Evolutionary conservation across 2,329 filamentous ascomycete species (phyloP), one percentile per base, ranked within the genome.

Genomic region (Ophiostoma quercus): DNA sequence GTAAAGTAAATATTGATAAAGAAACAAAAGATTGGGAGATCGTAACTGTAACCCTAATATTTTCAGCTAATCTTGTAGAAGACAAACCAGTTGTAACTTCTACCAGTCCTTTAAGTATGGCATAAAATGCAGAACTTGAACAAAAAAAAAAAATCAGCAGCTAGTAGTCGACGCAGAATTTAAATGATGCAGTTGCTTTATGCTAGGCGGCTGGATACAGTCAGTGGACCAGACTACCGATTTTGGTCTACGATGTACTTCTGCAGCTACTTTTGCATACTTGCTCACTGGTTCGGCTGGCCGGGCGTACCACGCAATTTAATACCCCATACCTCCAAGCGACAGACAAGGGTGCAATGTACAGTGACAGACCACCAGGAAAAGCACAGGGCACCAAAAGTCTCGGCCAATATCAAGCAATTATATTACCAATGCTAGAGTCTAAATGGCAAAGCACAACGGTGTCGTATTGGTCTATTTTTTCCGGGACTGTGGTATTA

Each of bases 301-400:
- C 51, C 22, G 51, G 47, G n/a, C 11, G n/a, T 57, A 25, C 2
- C 51, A 57, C 9, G 47, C 12, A 41, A 47, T 47, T 47, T 19
- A 47, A 16, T 57, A 57, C 51, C 51, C 51, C 51, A 57, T 57
- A 57, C n/a, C 51, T 54, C 51, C 9, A 57, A 57, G 51, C 51
- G 51, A 57, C 51, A 12, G 51, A 57, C n/a, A 22, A 22, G 22
- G 51, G n/a, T 57, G 22, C 16, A 14, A 41, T 41, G 12, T 47
- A 7, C 43, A 47, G 41, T 47, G 41, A 47, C 41, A 19, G 3
- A 47, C 43, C 16, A 47, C 41, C 12, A 29, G 25, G 41, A 22
- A 57, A 57, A 57, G 51, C 51, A 54, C 51, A 57, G 51, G n/a
- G 14, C 43, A 25, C 51, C n/a, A 12, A 7, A 25, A 57, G 51